A percentile compares a stretch with the other conserved stretches of the same genome.
Evolutionary conservation across 75 land plant species (phyloP).

Genomic region (Cupressus sempervirens): DNA sequence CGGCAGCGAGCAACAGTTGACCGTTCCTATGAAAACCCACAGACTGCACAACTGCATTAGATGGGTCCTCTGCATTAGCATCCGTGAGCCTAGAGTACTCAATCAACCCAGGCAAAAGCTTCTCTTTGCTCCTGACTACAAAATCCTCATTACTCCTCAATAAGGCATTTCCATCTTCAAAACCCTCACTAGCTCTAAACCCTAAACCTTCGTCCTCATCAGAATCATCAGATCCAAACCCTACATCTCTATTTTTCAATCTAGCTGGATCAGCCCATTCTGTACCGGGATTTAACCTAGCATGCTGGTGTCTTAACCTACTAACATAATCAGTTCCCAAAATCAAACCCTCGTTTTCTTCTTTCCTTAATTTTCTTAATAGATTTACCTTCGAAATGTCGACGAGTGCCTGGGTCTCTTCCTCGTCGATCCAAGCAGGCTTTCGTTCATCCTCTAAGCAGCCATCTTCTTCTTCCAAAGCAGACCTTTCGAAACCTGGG

Average conservation of each 20-base stretch:
- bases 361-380: conserved; percentile 62
- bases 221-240: conserved; percentile 9
- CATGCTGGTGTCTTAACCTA: too few species aligned
- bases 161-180: conserved; percentile 10
- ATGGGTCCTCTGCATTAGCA: conserved; percentile 71
- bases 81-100: conserved; percentile 70
- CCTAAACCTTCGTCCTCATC: conserved; percentile 35
- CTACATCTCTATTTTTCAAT: conserved; percentile 70
- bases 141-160: too few species aligned
- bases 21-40: conserved; percentile 20
- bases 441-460: too few species aligned
- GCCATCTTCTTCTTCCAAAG: too few species aligned
- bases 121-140: neutral
- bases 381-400: conserved; percentile 46
- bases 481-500: too few species aligned
- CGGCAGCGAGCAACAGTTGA: conserved; percentile 82
- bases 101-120: conserved; percentile 68
- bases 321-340: conserved; percentile 41
- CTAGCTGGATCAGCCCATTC: conserved; percentile 16
- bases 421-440: conserved; percentile 9
- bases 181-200: conserved; percentile 16
- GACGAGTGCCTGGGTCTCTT: conserved; percentile 49
- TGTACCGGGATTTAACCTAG: too few species aligned
- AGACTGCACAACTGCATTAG: conserved; percentile 70
- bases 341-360: conserved; percentile 53